Conservation (phyloP, 2,329 filamentous ascomycete species). For the Calonectria montana region DNA sequence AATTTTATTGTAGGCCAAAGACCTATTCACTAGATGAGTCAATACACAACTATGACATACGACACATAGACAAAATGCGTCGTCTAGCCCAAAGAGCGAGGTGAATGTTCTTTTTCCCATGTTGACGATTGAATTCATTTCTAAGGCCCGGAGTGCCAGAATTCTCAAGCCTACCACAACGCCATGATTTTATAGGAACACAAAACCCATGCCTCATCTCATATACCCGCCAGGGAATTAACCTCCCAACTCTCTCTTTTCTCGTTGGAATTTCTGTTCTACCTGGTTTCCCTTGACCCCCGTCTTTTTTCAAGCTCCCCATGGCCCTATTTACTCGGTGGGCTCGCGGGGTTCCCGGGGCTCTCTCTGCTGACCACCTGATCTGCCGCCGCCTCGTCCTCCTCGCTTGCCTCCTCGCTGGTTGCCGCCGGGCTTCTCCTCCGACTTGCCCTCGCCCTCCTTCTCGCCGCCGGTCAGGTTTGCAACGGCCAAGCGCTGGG, state of each 20-base stretch:
- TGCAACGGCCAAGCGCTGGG: slow-evolving; percentile 91
- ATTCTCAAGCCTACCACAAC: slow-evolving; percentile 51
- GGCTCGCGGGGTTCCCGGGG: slow-evolving; percentile 58
- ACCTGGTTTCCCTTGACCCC: slow-evolving; percentile 20
- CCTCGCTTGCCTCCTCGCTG: slow-evolving; percentile 64
- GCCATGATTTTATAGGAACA: slow-evolving; percentile 51
- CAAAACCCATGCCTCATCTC: slow-evolving; percentile 46
- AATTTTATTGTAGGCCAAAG: slow-evolving; percentile 41
- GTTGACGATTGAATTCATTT: slow-evolving; percentile 49
- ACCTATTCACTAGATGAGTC: slow-evolving; percentile 45
- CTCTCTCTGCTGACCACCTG: slow-evolving; percentile 64
- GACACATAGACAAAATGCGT: slow-evolving; percentile 21
- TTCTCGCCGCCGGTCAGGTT: slow-evolving; percentile 66
- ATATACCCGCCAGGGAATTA: slow-evolving; percentile 40
- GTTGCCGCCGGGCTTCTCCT: slow-evolving; percentile 54
- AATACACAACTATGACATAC: slow-evolving; percentile 44
- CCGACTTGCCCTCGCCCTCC: slow-evolving; percentile 60
- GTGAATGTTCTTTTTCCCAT: slow-evolving; percentile 32
- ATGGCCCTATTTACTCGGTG: slow-evolving; percentile 29
- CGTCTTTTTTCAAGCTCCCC: neutral
- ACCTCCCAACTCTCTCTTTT: slow-evolving; percentile 30
- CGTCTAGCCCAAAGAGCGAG: slow-evolving; percentile 17
- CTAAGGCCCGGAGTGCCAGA: slow-evolving; percentile 47
- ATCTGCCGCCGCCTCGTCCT: slow-evolving; percentile 62
- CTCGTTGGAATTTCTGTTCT: slow-evolving; percentile 34